Evolutionary conservation across 1,139 yeast species (phyloP), one percentile per base, ranked within the genome.

Genomic region (Diutina ranongensis): DNA sequence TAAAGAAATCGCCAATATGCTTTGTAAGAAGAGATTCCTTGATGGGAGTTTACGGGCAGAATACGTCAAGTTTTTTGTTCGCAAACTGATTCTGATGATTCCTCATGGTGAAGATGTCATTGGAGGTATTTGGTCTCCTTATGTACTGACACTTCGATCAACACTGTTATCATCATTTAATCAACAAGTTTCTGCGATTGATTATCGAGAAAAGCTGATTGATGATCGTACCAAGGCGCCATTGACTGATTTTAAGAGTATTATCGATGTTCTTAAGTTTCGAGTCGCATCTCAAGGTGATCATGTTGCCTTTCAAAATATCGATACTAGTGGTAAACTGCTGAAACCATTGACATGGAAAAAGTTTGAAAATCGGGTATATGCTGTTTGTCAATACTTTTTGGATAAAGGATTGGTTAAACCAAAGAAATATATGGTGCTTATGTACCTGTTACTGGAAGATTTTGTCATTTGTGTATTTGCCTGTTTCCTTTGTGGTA

Each of bases 1-100:
- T 12, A 71, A 83, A 31, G 98, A 94, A 56, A 84, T 92, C 53
- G 97, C 98, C 2, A 92, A 89, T 54, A 86, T 89, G 80, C 71
- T 94, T 45, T 89, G 96, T 54, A 87, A 89, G 51, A 79, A 85
- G 54, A 74, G 78, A 52, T 88, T 88, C 56, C 71, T 82, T 45
- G 83, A 80, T 52, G 97, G 97, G 1, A 69, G 76, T 10, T 65
- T 92, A 33, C 74, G 78, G 28, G 83, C 95, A 0, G 83, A 79
- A 36, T 89, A 77, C 61, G 89, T 88, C 46, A 87, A 86, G 57
- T 92, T 89, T 57, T 83, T 83, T 48, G 75, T 83, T 25, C 71
- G 76, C 38, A 74, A 76, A 48, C 80, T 94, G 0, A 69, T 86
- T 18, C 72, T 83, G 50, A 74, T 80, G 61, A 65, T 86, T 21